phyloP scores from a whole-genome alignment of 345 rosid genomes.

The Excoecaria cochinchinensis region DNA sequence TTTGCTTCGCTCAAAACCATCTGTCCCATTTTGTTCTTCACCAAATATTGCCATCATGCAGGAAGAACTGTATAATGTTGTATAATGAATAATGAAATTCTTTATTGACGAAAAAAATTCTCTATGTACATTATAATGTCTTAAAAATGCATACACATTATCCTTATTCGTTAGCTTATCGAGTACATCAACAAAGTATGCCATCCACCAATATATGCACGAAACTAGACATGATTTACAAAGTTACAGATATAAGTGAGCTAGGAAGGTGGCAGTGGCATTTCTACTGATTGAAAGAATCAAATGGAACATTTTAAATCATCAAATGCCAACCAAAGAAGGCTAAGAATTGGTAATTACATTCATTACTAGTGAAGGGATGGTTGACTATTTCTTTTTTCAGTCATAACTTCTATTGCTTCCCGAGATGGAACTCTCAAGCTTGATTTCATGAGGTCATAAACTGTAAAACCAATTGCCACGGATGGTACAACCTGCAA shows the following conservation, averaged over 20 bases:
- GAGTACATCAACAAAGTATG: background rate
- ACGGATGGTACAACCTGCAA: slow-evolving; percentile 87
- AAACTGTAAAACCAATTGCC: slow-evolving; percentile 92
- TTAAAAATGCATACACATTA: background rate
- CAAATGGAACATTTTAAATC: slow-evolving; percentile 14
- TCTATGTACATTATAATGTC: background rate
- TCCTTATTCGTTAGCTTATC: background rate
- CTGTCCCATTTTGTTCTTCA: background rate
- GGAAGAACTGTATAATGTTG: no score
- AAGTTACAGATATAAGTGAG: background rate
- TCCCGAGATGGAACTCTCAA: slow-evolving; percentile 84
- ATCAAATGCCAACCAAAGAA: background rate
- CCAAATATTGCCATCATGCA: background rate
- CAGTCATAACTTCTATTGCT: slow-evolving; percentile 49
- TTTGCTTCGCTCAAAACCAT: background rate
- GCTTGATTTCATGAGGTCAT: slow-evolving; percentile 75
- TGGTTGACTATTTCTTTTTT: slow-evolving; percentile 47
- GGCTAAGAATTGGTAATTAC: slow-evolving; percentile 1
- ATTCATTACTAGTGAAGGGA: slow-evolving; percentile 43
- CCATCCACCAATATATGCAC: background rate
- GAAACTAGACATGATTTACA: background rate
- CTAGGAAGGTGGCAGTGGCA: background rate
- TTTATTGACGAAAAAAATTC: background rate
- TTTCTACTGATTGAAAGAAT: slow-evolving; percentile 36
- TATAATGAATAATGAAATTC: background rate